A percentile compares a stretch with the other conserved stretches of the same genome.
Evolutionary conservation across 805 yeast species (phyloP).

Genomic region (Candida coquimbonensis): DNA sequence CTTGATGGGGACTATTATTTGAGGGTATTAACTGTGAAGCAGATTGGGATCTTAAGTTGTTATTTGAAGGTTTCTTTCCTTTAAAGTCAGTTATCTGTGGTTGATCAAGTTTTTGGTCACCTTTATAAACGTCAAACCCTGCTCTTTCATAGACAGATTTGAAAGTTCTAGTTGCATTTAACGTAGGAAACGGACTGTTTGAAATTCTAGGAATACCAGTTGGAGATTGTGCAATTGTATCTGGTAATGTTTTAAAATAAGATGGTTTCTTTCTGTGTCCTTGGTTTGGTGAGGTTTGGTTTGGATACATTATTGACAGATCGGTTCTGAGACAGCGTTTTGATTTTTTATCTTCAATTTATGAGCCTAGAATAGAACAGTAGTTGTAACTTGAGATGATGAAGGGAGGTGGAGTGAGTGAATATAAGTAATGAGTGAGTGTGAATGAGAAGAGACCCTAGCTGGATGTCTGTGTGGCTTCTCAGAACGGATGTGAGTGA

Average conservation of each 20-base stretch:
- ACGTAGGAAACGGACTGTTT: slow-evolving; percentile 57
- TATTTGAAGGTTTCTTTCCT: background rate
- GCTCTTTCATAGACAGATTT: slow-evolving; percentile 75
- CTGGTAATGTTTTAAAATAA: slow-evolving; percentile 23
- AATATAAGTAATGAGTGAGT: too few species aligned
- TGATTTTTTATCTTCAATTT: background rate
- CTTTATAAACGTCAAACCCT: slow-evolving; percentile 59
- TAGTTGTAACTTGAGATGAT: slow-evolving; percentile 3
- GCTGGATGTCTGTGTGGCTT: too few species aligned
- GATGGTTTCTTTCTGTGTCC: slow-evolving; percentile 14
- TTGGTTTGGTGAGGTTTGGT: background rate
- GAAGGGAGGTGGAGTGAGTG: background rate
- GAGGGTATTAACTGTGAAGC: slow-evolving; percentile 5
- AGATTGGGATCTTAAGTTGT: slow-evolving; percentile 12
- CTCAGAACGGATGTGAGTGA: too few species aligned
- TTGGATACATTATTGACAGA: background rate
- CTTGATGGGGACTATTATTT: background rate
- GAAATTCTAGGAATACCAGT: slow-evolving; percentile 24
- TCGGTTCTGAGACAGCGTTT: background rate
- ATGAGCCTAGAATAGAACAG: slow-evolving; percentile 6
- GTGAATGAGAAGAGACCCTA: too few species aligned
- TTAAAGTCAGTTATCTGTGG: slow-evolving; percentile 1
- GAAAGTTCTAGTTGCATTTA: slow-evolving; percentile 54
- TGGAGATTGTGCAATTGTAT: slow-evolving; percentile 18
- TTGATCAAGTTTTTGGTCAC: background rate